These are phyloP conservation scores for Yarrowia sp. DNA, from an alignment of 805 yeast genomes.

Conservation along the genomic window DNA sequence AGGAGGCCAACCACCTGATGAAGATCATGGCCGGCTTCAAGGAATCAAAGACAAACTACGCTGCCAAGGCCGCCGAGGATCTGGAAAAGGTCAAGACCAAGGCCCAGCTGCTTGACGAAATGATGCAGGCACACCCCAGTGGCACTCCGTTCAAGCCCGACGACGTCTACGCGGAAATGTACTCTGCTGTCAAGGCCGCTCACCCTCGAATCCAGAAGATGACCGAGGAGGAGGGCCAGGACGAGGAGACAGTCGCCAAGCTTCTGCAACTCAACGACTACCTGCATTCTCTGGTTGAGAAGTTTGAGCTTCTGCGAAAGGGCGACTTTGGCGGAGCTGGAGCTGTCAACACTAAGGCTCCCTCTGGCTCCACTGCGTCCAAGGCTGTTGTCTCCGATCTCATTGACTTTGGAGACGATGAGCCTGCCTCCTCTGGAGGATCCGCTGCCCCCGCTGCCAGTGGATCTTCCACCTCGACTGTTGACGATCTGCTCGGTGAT, in stretches of 20 bases:
- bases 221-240: constrained; percentile 75
- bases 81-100: constrained; percentile 83
- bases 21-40: constrained; percentile 98
- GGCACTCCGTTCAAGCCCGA: constrained; percentile 46
- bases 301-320: constrained; percentile 67
- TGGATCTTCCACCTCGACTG: constrained; percentile 50
- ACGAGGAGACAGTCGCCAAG: constrained; percentile 66
- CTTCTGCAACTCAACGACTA: constrained; percentile 75
- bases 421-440: constrained; percentile 37
- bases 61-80: constrained; percentile 81
- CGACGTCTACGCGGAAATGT: constrained; percentile 83
- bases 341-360: constrained; percentile 51
- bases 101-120: constrained; percentile 84
- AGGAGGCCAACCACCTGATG: constrained; percentile 96
- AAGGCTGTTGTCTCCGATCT: constrained; percentile 48
- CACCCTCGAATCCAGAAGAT: constrained; percentile 87
- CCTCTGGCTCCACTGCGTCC: constrained; percentile 49
- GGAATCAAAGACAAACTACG: constrained; percentile 63
- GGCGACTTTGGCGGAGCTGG: constrained; percentile 68
- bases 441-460: constrained; percentile 41
- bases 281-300: constrained; percentile 70
- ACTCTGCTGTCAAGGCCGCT: constrained; percentile 77
- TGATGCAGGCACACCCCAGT: constrained; percentile 57
- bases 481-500: constrained; percentile 78
- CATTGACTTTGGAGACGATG: constrained; percentile 77